Percentiles rank a stretch among this genome's conserved stretches.
These are phyloP conservation scores for Botrytis hyacinthi DNA, from an alignment of 2,329 filamentous ascomycete species.

Conservation along the genomic window DNA sequence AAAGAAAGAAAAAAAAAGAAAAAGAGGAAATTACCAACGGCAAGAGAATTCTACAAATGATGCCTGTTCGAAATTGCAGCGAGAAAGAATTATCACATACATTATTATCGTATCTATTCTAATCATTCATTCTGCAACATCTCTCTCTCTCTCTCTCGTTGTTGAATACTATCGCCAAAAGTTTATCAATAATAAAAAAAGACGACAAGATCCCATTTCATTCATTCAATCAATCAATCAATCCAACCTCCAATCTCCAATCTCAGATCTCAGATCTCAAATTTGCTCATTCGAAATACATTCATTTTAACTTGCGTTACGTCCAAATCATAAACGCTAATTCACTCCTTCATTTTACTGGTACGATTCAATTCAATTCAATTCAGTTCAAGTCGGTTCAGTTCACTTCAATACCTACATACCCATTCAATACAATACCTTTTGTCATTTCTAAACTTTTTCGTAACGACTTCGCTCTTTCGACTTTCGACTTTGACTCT, in stretches of 20 bases:
- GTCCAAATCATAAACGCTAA: neutral
- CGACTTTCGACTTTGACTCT: neutral
- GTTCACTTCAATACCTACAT: neutral
- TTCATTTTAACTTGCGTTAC: neutral
- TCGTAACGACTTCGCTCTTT: conserved; percentile 8
- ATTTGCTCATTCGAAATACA: neutral
- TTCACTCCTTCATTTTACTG: conserved; percentile 4
- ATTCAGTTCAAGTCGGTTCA: neutral
- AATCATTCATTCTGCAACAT: neutral
- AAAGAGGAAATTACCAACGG: conserved; percentile 14
- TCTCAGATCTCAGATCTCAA: neutral
- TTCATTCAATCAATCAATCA: neutral
- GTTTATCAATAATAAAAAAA: neutral
- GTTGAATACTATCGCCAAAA: conserved; percentile 4
- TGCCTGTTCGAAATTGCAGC: conserved; percentile 2
- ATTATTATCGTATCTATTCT: neutral
- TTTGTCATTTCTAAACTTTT: neutral
- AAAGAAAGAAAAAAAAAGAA: neutral
- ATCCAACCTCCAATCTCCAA: neutral
- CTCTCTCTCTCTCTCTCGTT: neutral
- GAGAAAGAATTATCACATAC: neutral
- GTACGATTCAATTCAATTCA: neutral
- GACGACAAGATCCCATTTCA: neutral
- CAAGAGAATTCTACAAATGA: conserved; percentile 11
- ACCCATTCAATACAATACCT: neutral